Conservation (phyloP, 768 basidiomycete species). For the Phlebiopsis flavidoalba region DNA sequence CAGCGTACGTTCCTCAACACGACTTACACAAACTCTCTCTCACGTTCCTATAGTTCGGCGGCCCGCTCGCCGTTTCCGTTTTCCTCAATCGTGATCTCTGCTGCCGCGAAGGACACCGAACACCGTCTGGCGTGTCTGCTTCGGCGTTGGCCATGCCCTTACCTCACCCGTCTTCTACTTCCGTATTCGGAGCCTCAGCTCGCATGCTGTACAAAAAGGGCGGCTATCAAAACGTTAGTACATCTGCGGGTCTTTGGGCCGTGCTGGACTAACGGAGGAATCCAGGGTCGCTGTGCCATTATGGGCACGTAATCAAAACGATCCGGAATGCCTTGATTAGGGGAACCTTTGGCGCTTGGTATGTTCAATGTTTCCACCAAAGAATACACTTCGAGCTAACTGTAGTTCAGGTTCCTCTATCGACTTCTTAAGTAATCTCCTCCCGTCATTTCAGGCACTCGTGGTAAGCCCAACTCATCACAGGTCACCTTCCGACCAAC, state of each 20-base stretch:
- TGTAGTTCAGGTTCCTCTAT: constrained; percentile 55
- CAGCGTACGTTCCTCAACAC: constrained; percentile 31
- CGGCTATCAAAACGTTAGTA: constrained; percentile 58
- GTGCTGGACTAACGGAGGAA: not conserved
- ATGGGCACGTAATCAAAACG: constrained; percentile 50
- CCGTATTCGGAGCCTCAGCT: constrained; percentile 68
- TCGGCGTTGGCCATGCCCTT: constrained; percentile 56
- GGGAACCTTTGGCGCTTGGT: constrained; percentile 68
- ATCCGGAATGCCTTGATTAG: constrained; percentile 64
- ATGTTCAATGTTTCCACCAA: constrained; percentile 29
- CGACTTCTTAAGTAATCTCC: constrained; percentile 45
- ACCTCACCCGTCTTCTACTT: constrained; percentile 71
- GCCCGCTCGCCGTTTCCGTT: constrained; percentile 59
- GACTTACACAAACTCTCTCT: not conserved
- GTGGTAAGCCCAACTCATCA: not conserved
- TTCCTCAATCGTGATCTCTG: constrained; percentile 67
- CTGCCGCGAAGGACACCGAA: constrained; percentile 51
- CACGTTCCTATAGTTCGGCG: constrained; percentile 44
- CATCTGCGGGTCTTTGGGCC: not conserved
- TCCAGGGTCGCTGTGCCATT: constrained; percentile 54
- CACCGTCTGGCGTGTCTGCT: constrained; percentile 66
- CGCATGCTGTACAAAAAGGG: constrained; percentile 56
- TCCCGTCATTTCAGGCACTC: not conserved
- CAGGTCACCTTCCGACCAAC: constrained; percentile 69
- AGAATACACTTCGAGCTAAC: not conserved